Evolutionary conservation across 129 eudicot species (phyloP), one percentile per base, ranked within the genome.

Genomic region (Tagetes patula): DNA sequence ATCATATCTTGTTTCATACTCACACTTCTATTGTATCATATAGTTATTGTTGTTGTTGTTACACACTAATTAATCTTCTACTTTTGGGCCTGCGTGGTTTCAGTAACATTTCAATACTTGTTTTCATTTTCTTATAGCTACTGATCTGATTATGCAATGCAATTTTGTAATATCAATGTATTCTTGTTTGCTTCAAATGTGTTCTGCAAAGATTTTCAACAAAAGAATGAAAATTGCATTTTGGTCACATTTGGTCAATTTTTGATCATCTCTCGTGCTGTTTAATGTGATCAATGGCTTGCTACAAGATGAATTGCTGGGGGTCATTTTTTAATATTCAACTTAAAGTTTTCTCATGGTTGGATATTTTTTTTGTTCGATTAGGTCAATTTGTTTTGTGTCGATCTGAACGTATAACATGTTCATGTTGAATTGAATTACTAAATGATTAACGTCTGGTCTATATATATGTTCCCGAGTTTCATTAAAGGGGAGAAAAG

Each of bases 11-110:
- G 8, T 6, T 60, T 32, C 46, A 9, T 43, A 6, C 32, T 58
- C 32, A 43, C 32, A 7, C 58, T 12, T 33, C 40, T 30, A 32
- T 72, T 41, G 34, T 42, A 31, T 47, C 50, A 61, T 73, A 20
- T 53, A 61, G 47, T n/a, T n/a, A n/a, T n/a, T n/a, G n/a, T 61
- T 42, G 69, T 45, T 72, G 13, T 10, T 56, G n/a, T n/a, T 73
- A 42, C 13, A 1, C 11, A 47, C 53, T 14, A 37, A 74, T 43
- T 34, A 38, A 43, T 5, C 33, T 74, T 62, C 12, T 74, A 9
- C 46, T 14, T 62, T 11, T 60, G 7, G 65, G 42, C 62, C 62
- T 58, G 59, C n/a, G 68, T 72, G 67, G 40, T 53, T 70, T n/a
- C n/a, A 43, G 37, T 34, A 33, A 20, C 6, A 69, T 49, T 48